phyloP scores from a whole-genome alignment of 352 stramenopile species.

The Saprolegnia diclina region DNA sequence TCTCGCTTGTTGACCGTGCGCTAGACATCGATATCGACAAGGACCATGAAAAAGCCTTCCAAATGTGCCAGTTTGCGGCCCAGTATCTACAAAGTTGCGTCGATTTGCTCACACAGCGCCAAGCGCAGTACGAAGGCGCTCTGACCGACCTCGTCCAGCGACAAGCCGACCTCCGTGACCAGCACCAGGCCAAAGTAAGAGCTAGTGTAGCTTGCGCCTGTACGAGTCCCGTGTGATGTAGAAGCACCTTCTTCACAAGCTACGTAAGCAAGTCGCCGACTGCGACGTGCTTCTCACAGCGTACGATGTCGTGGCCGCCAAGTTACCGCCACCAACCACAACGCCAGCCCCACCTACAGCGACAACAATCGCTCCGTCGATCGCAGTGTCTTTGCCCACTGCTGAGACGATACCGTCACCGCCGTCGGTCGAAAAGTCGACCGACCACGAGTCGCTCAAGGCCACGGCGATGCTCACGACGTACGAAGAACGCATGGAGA shows the following conservation, averaged over 20 bases:
- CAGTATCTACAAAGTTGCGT: constrained; percentile 71
- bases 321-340: constrained; percentile 8
- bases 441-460: constrained; percentile 28
- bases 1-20: background rate
- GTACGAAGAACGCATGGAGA: constrained; percentile 64
- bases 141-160: constrained; percentile 35
- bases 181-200: constrained; percentile 5
- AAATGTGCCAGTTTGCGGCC: constrained; percentile 48
- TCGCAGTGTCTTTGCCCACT: background rate
- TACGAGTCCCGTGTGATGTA: constrained; percentile 21
- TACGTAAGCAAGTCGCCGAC: constrained; percentile 51
- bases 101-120: constrained; percentile 34
- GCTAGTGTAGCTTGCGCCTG: constrained; percentile 28
- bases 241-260: constrained; percentile 36
- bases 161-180: constrained; percentile 22
- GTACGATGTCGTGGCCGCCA: constrained; percentile 46
- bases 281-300: constrained; percentile 47
- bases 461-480: constrained; percentile 59
- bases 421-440: background rate
- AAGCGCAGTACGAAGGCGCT: constrained; percentile 37
- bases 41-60: constrained; percentile 44
- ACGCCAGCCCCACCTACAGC: background rate
- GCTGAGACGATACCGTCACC: background rate
- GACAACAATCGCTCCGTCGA: background rate
- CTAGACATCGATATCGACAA: constrained; percentile 48